A percentile compares a stretch with the other conserved stretches of the same genome.
Conservation (phyloP, 441 rosid species). For the Bocquillonia castaneifolia region DNA sequence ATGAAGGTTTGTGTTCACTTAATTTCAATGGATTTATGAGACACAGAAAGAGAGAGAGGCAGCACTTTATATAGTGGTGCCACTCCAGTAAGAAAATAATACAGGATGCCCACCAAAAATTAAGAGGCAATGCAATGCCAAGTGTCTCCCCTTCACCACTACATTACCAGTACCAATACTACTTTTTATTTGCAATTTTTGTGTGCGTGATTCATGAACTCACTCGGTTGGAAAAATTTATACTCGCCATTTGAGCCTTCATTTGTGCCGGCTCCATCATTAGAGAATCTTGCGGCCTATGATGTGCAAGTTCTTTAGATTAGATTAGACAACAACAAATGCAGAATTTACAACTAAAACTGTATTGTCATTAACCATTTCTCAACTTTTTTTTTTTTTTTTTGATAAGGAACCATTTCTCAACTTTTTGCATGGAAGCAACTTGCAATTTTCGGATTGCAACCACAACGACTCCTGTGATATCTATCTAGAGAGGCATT, state of each 20-base stretch:
- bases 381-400: no score
- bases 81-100: conserved; percentile 20
- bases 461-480: neutral
- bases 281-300: conserved; percentile 8
- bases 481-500: neutral
- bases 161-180: conserved; percentile 11
- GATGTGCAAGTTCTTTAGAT: neutral
- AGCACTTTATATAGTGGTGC: conserved; percentile 20
- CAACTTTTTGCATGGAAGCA: conserved; percentile 10
- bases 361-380: no score
- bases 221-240: neutral
- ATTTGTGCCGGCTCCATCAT: conserved; percentile 30
- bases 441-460: neutral
- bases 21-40: no score
- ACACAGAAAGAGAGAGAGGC: neutral
- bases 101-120: conserved; percentile 11
- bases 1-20: no score
- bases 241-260: conserved; percentile 22
- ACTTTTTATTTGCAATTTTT: neutral
- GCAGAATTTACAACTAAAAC: no score
- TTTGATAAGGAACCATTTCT: no score
- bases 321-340: neutral
- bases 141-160: conserved; percentile 20
- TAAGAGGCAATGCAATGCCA: conserved; percentile 17
- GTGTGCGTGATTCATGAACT: conserved; percentile 19